These are phyloP conservation scores for Fusarium paranaense DNA, from an alignment of 2,329 filamentous ascomycete genomes.

Conservation along the genomic window DNA sequence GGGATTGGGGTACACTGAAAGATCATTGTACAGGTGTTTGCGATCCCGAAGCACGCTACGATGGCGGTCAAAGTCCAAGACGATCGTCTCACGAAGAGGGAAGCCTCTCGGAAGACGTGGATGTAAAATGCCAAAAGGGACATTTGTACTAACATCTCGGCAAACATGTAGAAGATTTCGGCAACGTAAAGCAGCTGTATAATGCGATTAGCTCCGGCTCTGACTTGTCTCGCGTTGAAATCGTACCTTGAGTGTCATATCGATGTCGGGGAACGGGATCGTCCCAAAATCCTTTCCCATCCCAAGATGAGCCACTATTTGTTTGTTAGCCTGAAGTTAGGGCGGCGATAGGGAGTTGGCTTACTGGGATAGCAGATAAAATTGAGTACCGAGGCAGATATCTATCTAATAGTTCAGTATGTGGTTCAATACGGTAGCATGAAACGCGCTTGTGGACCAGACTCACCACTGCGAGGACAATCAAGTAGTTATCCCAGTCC, in stretches of 20 bases:
- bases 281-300: conserved; percentile 19
- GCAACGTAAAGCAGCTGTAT: conserved; percentile 7
- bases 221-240: neutral
- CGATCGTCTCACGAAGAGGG: neutral
- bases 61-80: conserved; percentile 9
- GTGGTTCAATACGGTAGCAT: neutral
- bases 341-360: neutral
- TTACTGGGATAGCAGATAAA: neutral
- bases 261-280: conserved; percentile 8
- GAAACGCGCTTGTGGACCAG: too few species aligned
- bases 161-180: conserved; percentile 22
- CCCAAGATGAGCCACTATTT: conserved; percentile 1
- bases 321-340: neutral
- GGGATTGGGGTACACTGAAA: conserved; percentile 14
- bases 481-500: conserved; percentile 19
- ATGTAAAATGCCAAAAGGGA: conserved; percentile 18
- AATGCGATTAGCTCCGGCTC: neutral
- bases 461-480: conserved; percentile 5
- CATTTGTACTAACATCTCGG: conserved; percentile 18
- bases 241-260: conserved; percentile 7
- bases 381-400: neutral
- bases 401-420: neutral
- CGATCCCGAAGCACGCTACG: conserved; percentile 13
- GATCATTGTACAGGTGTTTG: conserved; percentile 17
- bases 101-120: conserved; percentile 11